These are phyloP conservation scores for Hyphopichia buzzinii DNA, from an alignment of 1,139 yeast species.

Conservation along the genomic window DNA sequence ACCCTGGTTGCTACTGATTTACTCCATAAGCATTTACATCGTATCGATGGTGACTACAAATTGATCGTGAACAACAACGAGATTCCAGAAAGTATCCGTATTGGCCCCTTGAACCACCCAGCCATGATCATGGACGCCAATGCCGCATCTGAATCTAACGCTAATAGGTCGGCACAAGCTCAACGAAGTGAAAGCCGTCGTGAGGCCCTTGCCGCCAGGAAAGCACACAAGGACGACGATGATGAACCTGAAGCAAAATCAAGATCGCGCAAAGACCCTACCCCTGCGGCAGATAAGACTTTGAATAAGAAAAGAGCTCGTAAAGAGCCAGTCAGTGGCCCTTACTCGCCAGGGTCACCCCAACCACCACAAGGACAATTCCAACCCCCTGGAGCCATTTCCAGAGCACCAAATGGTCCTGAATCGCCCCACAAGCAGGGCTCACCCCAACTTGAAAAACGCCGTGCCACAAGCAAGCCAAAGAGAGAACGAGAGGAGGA, in stretches of 20 bases:
- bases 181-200: slow-evolving; percentile 81
- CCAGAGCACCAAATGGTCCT: not conserved
- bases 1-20: slow-evolving; percentile 88
- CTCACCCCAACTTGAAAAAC: slow-evolving; percentile 16
- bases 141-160: slow-evolving; percentile 33
- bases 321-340: slow-evolving; percentile 11
- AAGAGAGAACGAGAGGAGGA: slow-evolving; percentile 26
- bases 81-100: slow-evolving; percentile 60
- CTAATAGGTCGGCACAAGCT: slow-evolving; percentile 59
- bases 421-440: not conserved
- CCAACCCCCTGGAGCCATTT: not conserved
- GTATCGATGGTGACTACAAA: slow-evolving; percentile 77
- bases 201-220: slow-evolving; percentile 89
- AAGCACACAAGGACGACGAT: slow-evolving; percentile 48
- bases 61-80: slow-evolving; percentile 71
- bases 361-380: not conserved
- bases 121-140: slow-evolving; percentile 68
- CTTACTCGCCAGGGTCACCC: not conserved
- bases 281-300: slow-evolving; percentile 7
- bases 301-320: slow-evolving; percentile 16
- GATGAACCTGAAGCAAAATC: slow-evolving; percentile 19
- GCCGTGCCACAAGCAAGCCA: slow-evolving; percentile 23
- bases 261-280: slow-evolving; percentile 4
- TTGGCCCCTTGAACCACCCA: slow-evolving; percentile 84
- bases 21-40: slow-evolving; percentile 61